These are phyloP conservation scores for Dactylellina haptotyla DNA, from an alignment of 2,329 filamentous ascomycete genomes.

Conservation along the genomic window DNA sequence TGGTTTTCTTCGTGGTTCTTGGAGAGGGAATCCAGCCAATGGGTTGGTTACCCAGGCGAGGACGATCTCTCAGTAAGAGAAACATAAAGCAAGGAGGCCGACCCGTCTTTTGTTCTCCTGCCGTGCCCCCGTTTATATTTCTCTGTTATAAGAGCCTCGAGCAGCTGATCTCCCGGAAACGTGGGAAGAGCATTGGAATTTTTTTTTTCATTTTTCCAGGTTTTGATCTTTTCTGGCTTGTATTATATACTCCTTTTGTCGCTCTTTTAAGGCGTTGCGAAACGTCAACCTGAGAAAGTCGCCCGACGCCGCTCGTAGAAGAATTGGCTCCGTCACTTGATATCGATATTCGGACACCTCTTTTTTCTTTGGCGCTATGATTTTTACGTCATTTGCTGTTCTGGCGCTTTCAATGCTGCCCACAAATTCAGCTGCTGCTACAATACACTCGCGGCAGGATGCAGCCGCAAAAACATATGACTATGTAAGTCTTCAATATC, in stretches of 20 bases:
- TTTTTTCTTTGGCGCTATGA: slow-evolving; percentile 24
- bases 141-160: slow-evolving; percentile 25
- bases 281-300: not conserved
- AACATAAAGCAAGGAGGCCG: slow-evolving; percentile 48
- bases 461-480: slow-evolving; percentile 29
- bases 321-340: too few species aligned
- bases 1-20: slow-evolving; percentile 25
- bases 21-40: slow-evolving; percentile 16
- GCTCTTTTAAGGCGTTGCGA: slow-evolving; percentile 17
- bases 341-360: too few species aligned
- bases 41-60: slow-evolving; percentile 34
- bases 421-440: slow-evolving; percentile 25
- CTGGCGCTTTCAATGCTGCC: slow-evolving; percentile 34
- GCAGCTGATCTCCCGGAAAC: slow-evolving; percentile 46
- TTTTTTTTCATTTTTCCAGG: slow-evolving; percentile 6
- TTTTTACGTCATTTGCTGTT: slow-evolving; percentile 35
- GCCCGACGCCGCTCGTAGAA: not conserved
- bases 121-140: slow-evolving; percentile 16
- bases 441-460: slow-evolving; percentile 28
- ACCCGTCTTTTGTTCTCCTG: slow-evolving; percentile 23
- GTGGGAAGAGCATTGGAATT: slow-evolving; percentile 30
- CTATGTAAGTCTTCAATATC: slow-evolving; percentile 29
- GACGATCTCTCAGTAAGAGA: slow-evolving; percentile 6
- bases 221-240: slow-evolving; percentile 1
- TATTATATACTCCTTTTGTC: not conserved